Evolutionary conservation across 805 yeast genomes (phyloP), one percentile per base, ranked within the genome.

Genomic region (Teunomyces lycoperdinae): DNA sequence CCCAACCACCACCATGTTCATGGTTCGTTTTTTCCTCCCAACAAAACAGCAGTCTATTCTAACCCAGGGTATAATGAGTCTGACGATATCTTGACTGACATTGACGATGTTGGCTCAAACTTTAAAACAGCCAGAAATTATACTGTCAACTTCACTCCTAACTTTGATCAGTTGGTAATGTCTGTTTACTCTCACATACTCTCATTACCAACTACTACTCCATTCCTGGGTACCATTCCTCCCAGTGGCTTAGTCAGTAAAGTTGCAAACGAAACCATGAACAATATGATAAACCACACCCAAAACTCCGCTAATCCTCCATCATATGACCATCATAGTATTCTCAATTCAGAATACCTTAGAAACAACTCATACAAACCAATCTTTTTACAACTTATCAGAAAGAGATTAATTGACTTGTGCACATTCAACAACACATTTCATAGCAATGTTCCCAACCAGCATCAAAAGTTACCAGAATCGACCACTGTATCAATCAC

Each of bases 211-310:
- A 73, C 78, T 16, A 71, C 77, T 3, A 71, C 77, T 16, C 78
- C 78, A 9, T 73, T 73, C 44, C 64, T 65, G 60, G 78, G 78
- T 2, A 42, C 52, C 9, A 59, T 66, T 8, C 78, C 78, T 13
- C 78, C 78, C 2, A 69, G 73, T 57, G 78, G 78, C 1, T 58
- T 73, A 43, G 76, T 67, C 17, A 66, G 74, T 34, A 67, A 65
- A 49, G 74, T 72, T n/a, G 76, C 76, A 30, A 67, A 67, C 51
- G 77, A 73, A 50, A 67, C 71, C 7, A 61, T 72, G 68, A 51
- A 46, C 33, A 56, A 50, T 42, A 54, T 71, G 44, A 51, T 68
- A 9, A 35, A 49, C 14, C 43, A 51, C 29, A 47, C 56, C n/a
- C 44, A 49, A 24, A 56, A 51, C 34, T 44, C 42, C 28, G 24